Evolutionary conservation across 2,329 filamentous ascomycete species (phyloP), one percentile per base, ranked within the genome.

Genomic region (Pyrenophora teres): DNA sequence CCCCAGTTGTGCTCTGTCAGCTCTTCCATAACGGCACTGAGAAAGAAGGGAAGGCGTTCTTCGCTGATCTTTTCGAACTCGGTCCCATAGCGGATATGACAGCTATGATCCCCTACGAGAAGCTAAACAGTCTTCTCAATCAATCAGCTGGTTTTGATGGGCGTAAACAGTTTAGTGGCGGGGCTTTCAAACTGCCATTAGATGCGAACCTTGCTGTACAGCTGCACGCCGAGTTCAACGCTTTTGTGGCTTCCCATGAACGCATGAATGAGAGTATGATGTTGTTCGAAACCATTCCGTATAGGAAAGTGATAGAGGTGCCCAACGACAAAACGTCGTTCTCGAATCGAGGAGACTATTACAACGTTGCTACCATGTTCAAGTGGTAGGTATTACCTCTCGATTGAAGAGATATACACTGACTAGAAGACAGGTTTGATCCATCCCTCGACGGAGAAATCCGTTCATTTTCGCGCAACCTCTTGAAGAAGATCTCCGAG

Each of bases 111-210:
- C 69, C 73, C 0, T 76, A 75, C 48, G 50, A 54, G 15, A 56
- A 63, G 6, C 53, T 75, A 6, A 76, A 77, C 42, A 46, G 50
- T 1, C 33, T 73, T 6, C 54, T 75, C 3, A 74, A 74, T 40
- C 49, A 58, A 5, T 47, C 50, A 2, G 53, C 60, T 1, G 57
- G 53, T 13, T 70, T 67, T 40, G 77, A 76, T 1, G 74, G 72
- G 6, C 64, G 75, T 30, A 74, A 73, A 52, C 64, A 63, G 12
- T 74, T 75, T 50, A 71, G 70, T 46, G 73, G 72, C 13, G 69
- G 67, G 0, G 69, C 68, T 2, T 73, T 73, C 53, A 69, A 69
- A 21, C 37, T 69, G 3, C 74, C 75, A 0, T 47, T 76, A 1
- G 48, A 59, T 16, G 23, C 59, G 0, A 36, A 19, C 0, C 68